Percentiles rank a stretch among this genome's conserved stretches.
Evolutionary conservation across 2,329 filamentous ascomycete species (phyloP).

Genomic region (Aureobasidium lini): DNA sequence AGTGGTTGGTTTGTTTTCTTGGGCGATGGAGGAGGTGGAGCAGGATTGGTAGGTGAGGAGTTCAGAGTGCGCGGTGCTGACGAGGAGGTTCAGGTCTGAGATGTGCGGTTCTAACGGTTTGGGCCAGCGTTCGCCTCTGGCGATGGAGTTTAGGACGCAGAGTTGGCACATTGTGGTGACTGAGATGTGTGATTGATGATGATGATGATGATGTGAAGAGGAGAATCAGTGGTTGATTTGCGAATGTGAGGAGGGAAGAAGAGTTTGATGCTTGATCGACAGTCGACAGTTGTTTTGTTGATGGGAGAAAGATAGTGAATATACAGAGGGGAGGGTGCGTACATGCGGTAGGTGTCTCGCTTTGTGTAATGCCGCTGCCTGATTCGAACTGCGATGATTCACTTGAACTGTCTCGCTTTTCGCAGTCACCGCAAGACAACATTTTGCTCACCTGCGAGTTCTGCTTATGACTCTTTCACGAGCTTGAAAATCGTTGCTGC

Average conservation of each 20-base stretch:
- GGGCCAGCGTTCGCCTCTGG: background rate
- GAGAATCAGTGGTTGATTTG: background rate
- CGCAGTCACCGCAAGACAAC: too few relatives aligned
- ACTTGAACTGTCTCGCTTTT: too few relatives aligned
- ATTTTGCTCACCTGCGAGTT: too few relatives aligned
- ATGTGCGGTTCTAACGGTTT: background rate
- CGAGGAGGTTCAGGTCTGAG: background rate
- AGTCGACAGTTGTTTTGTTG: too few relatives aligned
- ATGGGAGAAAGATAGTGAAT: too few relatives aligned
- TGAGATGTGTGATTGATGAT: background rate
- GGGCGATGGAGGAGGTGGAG: background rate
- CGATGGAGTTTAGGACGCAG: background rate
- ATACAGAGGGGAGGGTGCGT: too few relatives aligned
- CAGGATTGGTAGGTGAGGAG: background rate
- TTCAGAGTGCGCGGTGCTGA: background rate
- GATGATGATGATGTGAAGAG: background rate
- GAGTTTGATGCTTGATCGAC: too few relatives aligned
- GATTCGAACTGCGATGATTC: too few relatives aligned
- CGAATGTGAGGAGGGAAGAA: background rate
- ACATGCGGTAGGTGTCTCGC: too few relatives aligned
- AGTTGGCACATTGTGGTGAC: constrained; percentile 1
- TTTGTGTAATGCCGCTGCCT: too few relatives aligned
- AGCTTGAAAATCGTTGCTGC: too few relatives aligned
- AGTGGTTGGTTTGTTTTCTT: background rate
- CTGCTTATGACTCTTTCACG: too few relatives aligned